phyloP scores from a whole-genome alignment of 495 filamentous ascomycete genomes.

The Opeltia flavorubescens region DNA sequence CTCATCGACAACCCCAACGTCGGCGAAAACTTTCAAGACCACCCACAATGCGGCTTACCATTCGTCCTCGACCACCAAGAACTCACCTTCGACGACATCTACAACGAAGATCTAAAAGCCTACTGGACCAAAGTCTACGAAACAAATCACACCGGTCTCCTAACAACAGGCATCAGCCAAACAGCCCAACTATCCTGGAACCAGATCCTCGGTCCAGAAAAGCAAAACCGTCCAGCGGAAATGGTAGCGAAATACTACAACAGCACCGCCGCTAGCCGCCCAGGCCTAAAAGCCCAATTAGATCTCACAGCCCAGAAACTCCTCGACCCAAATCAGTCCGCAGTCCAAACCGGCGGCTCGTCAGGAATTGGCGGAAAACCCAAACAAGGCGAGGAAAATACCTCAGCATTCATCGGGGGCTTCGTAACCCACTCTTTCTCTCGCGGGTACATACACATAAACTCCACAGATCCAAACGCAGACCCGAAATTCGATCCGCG shows the following conservation, averaged over 20 bases:
- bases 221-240: background rate
- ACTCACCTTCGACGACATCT: constrained; percentile 5
- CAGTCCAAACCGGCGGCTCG: constrained; percentile 1
- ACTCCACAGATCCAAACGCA: constrained; percentile 7
- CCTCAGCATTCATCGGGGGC: background rate
- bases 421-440: constrained; percentile 15
- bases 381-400: background rate
- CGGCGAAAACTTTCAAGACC: constrained; percentile 37
- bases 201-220: constrained; percentile 5
- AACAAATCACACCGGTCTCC: constrained; percentile 4
- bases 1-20: constrained; percentile 28
- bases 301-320: background rate
- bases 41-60: constrained; percentile 18
- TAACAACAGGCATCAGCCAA: constrained; percentile 8
- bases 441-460: constrained; percentile 13
- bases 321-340: background rate
- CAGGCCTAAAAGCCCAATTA: constrained; percentile 1
- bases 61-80: constrained; percentile 4
- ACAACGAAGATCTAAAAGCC: background rate
- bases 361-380: background rate
- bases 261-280: background rate
- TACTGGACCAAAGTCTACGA: constrained; percentile 4
- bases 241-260: constrained; percentile 6
- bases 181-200: constrained; percentile 10
- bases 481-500: constrained; percentile 15